These are phyloP conservation scores for Dictyostelium brefeldianum DNA, from an alignment of 78 protist genomes.

Conservation along the genomic window DNA sequence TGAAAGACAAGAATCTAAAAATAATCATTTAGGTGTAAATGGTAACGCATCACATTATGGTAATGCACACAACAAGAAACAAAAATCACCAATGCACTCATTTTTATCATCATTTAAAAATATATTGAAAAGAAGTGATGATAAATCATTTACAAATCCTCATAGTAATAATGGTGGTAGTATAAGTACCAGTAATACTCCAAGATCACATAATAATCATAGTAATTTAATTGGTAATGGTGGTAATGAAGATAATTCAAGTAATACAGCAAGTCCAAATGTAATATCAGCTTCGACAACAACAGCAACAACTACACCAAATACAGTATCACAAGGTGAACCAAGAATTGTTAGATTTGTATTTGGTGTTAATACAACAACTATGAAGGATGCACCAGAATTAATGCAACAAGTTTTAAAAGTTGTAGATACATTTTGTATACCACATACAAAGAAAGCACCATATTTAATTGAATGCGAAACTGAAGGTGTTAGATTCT, in stretches of 20 bases:
- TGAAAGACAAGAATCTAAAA: background rate
- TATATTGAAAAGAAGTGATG: slow-evolving; percentile 63
- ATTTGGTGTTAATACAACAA: slow-evolving; percentile 78
- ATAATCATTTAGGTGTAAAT: background rate
- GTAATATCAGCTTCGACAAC: too few species aligned
- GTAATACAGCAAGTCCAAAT: background rate
- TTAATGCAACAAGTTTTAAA: slow-evolving; percentile 72
- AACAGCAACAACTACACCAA: slow-evolving; percentile 26
- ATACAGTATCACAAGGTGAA: slow-evolving; percentile 5
- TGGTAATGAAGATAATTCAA: too few species aligned
- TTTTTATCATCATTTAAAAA: slow-evolving; percentile 70
- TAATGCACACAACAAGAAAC: slow-evolving; percentile 22
- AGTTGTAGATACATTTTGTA: slow-evolving; percentile 45
- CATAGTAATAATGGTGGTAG: background rate
- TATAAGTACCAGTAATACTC: slow-evolving; percentile 19
- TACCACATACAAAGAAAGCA: slow-evolving; percentile 67
- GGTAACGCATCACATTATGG: background rate
- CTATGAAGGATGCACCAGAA: slow-evolving; percentile 77
- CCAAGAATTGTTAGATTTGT: slow-evolving; percentile 86
- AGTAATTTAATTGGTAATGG: too few species aligned
- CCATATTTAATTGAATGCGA: slow-evolving; percentile 68
- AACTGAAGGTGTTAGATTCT: slow-evolving; percentile 72
- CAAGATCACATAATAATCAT: background rate
- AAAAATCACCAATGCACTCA: slow-evolving; percentile 50
- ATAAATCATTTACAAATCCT: background rate